Conservation (phyloP, 1,284 basidiomycete species). For the Melampsora medusae region DNA sequence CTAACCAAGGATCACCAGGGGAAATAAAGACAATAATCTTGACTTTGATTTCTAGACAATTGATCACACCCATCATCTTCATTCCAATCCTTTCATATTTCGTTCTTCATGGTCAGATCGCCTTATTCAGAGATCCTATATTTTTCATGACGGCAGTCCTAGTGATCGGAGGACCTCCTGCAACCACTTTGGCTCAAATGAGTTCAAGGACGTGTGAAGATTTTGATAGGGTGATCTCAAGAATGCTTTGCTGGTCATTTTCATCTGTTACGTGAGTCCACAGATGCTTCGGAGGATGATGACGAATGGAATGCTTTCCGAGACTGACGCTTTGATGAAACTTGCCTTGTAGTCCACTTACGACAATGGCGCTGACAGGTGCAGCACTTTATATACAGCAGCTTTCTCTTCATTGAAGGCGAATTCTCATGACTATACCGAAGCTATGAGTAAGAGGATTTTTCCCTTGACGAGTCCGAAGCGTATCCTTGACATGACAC, state of each 20-base stretch:
- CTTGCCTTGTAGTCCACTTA: too few relatives aligned
- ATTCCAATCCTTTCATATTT: constrained; percentile 8
- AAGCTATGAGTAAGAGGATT: too few relatives aligned
- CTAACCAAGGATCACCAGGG: constrained; percentile 8
- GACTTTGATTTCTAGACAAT: constrained; percentile 30
- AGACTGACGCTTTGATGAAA: too few relatives aligned
- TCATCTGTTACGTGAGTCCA: constrained; percentile 22
- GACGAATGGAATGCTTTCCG: too few relatives aligned
- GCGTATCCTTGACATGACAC: too few relatives aligned
- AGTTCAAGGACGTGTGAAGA: constrained; percentile 23
- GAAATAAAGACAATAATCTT: constrained; percentile 19
- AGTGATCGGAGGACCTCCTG: constrained; percentile 46
- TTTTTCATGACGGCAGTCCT: constrained; percentile 14
- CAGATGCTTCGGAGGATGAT: too few relatives aligned
- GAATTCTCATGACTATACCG: too few relatives aligned
- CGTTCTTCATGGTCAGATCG: neutral
- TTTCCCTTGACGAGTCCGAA: too few relatives aligned
- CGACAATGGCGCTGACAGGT: too few relatives aligned
- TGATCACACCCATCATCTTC: constrained; percentile 20
- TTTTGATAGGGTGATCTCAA: constrained; percentile 29
- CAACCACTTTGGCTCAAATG: constrained; percentile 51
- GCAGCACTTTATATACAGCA: too few relatives aligned
- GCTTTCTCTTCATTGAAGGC: too few relatives aligned
- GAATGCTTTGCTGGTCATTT: constrained; percentile 30
- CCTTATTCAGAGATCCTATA: neutral